These are phyloP conservation scores for Plasmodium coatneyi DNA, from an alignment of 169 alveolate genomes.

Conservation along the genomic window DNA sequence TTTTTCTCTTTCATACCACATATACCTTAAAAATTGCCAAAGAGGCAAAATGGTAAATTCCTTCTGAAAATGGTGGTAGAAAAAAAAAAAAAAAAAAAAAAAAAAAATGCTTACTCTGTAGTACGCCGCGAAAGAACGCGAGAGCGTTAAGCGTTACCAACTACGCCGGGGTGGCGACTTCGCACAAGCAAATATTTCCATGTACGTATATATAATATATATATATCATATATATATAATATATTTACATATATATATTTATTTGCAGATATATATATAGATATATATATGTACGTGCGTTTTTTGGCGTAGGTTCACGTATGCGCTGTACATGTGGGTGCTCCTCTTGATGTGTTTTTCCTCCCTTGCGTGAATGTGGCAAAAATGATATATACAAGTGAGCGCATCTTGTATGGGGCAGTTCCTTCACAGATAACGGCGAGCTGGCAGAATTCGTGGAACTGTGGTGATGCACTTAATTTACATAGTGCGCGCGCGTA, in stretches of 20 bases:
- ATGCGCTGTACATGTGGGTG: not conserved
- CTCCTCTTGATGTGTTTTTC: not conserved
- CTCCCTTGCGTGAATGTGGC: not conserved
- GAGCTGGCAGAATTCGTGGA: not conserved
- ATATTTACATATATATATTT: not conserved
- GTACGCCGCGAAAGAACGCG: not conserved
- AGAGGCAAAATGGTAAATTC: not conserved
- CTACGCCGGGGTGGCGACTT: not conserved
- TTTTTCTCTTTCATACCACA: not conserved
- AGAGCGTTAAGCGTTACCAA: not conserved
- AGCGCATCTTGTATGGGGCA: not conserved
- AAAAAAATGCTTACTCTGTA: not conserved
- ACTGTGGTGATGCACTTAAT: not conserved
- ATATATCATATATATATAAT: not conserved
- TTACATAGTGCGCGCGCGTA: not conserved
- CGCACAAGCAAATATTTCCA: not conserved
- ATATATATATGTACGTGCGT: not conserved
- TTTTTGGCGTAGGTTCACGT: not conserved
- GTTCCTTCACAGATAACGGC: not conserved
- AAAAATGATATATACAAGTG: not conserved
- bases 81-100: slow-evolving; percentile 2
- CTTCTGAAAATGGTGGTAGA: not conserved
- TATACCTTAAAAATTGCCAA: not conserved
- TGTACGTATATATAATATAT: too few species aligned
- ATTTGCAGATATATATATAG: not conserved